Evolutionary conservation across 257 asterid genomes (phyloP), one percentile per base, ranked within the genome.

Genomic region (Lavandula angustifolia): DNA sequence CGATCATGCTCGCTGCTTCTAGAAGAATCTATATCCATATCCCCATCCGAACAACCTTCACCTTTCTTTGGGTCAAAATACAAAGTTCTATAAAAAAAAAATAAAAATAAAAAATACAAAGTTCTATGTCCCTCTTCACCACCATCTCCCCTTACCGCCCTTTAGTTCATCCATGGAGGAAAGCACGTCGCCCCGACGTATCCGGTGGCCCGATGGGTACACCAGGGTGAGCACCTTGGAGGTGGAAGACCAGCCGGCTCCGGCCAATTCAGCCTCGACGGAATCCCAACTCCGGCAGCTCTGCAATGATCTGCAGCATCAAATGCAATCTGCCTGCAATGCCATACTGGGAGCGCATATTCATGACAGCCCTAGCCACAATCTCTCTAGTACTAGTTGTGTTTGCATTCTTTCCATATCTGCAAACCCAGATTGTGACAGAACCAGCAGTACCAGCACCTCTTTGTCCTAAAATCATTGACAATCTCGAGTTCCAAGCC

Each of bases 261-360:
- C 38, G 3, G 34, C 66, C 6, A 10, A 31, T 41, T 12, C 73
- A 17, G 40, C 11, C 68, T 14, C 53, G 5, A 56, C 64, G 0
- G 75, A 56, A 4, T 64, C 82, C 5, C 75, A 69, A 9, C 5
- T 63, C 0, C 38, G 80, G 3, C 74, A 60, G 12, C 29, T 74
- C 3, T 77, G 64, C 69, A 59, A 38, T 12, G 76, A 76, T 42
- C 69, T 80, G 66, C 66, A 71, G 56, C 70, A 54, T 6, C 82
- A 77, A 4, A 6, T 77, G 27, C 70, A 65, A 2, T 27, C 76
- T 3, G 70, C 82, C 0, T 77, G 74, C 62, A 70, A 62, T 11
- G 33, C 42, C 3, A 68, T 80, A 78, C 14, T 80, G 85, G 82
- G 85, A 80, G 29, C 82, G 85, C 2, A 61, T 77, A 9, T 74